Base-by-base conservation (phyloP, 2,329 filamentous ascomycete genomes). In the Shiraia sp. region DNA sequence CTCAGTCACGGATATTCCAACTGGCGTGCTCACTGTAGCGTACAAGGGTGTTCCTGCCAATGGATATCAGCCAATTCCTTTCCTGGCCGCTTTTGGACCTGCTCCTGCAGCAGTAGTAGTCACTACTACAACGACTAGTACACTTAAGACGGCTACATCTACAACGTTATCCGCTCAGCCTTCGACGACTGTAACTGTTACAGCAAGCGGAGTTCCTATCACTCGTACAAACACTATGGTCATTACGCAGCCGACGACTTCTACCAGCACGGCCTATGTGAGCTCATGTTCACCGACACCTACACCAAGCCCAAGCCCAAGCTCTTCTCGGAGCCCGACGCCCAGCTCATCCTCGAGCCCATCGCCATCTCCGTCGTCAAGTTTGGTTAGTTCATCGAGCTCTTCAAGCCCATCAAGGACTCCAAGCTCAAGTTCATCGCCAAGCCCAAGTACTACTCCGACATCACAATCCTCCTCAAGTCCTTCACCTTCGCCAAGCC, bases 11-110 rank as follows among this genome's bases (percentile, higher is more conserved):
- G 14, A 30, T 25, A 33, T 51, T 15, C 23, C n/a, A 1, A 6
- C 22, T 7, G 50, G 50, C 2, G 28, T 35, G 5, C 40, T 46
- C 15, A 53, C 48, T 8, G 30, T 53, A 32, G 47, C 13, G 14
- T 36, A 6, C 10, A 29, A 15, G 15, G 30, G 19, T n/a, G 29
- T 3, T 26, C 15, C 33, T 15, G 23, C 16, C 3, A 25, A 22
- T 4, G 6, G 9, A 9, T 9, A 13, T 15, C 24, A 14, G 12
- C 47, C 47, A 12, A 17, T 10, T 10, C 26, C 41, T 2, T 46
- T 33, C 22, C 36, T 38, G 1, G 47, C 42, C 10, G 39, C 3
- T 6, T 53, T 53, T 34, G 47, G 50, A 2, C 17, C 36, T 2
- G 26, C 29, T 13, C 45, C 47, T 23, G 25, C 32, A 6, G 17